A percentile compares a stretch with the other conserved stretches of the same genome.
Evolutionary conservation across 2,329 filamentous ascomycete species (phyloP).

Genomic region (Botrytis fragariae): DNA sequence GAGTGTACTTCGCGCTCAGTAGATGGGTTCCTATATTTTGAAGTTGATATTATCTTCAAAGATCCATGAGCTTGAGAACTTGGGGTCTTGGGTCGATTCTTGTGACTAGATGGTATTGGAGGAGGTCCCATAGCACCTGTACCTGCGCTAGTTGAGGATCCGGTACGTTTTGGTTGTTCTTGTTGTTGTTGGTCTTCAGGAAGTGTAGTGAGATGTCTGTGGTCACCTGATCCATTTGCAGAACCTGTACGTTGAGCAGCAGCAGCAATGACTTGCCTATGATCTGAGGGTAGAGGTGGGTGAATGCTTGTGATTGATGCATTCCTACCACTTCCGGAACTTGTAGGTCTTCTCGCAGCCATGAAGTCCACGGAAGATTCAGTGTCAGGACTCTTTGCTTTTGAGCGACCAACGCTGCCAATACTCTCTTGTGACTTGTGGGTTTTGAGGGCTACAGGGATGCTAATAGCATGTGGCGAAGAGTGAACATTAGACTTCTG

Average conservation of each 20-base stretch:
- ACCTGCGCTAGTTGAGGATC: conserved; percentile 43
- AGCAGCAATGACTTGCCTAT: conserved; percentile 80
- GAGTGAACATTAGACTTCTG: conserved; percentile 27
- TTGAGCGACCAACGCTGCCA: conserved; percentile 44
- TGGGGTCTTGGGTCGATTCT: conserved; percentile 58
- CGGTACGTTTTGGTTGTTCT: conserved; percentile 63
- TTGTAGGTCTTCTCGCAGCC: conserved; percentile 60
- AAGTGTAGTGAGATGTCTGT: conserved; percentile 10
- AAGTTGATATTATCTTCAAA: conserved; percentile 45
- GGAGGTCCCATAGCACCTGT: conserved; percentile 74
- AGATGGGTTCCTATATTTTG: conserved; percentile 47
- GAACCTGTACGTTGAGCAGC: conserved; percentile 61
- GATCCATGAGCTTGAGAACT: conserved; percentile 47
- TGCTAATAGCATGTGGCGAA: conserved; percentile 34
- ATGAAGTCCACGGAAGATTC: conserved; percentile 42
- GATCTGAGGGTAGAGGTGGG: conserved; percentile 78
- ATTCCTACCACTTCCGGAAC: conserved; percentile 64
- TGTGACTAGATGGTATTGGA: conserved; percentile 70
- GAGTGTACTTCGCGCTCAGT: conserved; percentile 52
- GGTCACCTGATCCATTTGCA: conserved; percentile 12
- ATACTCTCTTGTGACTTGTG: conserved; percentile 51
- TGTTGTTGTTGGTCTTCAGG: conserved; percentile 72
- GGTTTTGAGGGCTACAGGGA: conserved; percentile 43
- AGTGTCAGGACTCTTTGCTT: conserved; percentile 39
- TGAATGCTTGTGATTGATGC: conserved; percentile 47